Conservation (phyloP, 306 rosid species). For the apple (Malus domestica) region ASM211411v1 NC_041796.1:25793501-25794000, state of each 20-base stretch:
- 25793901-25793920: background rate
- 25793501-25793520: slow-evolving; percentile 75
- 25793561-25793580: slow-evolving; percentile 88
- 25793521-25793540: slow-evolving; percentile 71
- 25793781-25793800: slow-evolving; percentile 93
- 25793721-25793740: slow-evolving; percentile 1
- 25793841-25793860: slow-evolving; percentile 52
- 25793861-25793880: slow-evolving; percentile 6
- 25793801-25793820: slow-evolving; percentile 79
- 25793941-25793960: slow-evolving; percentile 92
- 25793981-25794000: slow-evolving; percentile 82
- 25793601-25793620: slow-evolving; percentile 56
- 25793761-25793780: slow-evolving; percentile 97
- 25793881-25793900: background rate
- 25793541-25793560: slow-evolving; percentile 85
- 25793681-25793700: slow-evolving; percentile 4
- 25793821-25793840: slow-evolving; percentile 88
- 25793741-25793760: slow-evolving; percentile 61
- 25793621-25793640: slow-evolving; percentile 26
- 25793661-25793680: background rate
- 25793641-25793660: background rate
- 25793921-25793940: background rate
- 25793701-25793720: slow-evolving; percentile 2
- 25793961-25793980: slow-evolving; percentile 95
- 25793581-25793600: slow-evolving; percentile 60